Evolutionary conservation across 352 stramenopile species (phyloP), one percentile per base, ranked within the genome.

Genomic region (Peronospora farinosa): DNA sequence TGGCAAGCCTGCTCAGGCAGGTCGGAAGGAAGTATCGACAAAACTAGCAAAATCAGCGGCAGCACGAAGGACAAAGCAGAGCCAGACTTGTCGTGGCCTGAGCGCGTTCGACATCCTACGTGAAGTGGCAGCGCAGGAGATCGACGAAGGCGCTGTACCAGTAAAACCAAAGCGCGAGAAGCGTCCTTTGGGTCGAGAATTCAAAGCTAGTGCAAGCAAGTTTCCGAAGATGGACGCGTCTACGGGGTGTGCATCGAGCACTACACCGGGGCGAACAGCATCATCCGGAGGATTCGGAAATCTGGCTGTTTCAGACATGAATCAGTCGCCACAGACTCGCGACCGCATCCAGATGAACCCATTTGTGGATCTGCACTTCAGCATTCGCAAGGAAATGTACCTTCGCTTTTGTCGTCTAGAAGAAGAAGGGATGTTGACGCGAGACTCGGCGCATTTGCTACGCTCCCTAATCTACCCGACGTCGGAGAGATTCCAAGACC

Each of bases 381-480:
- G 64, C 47, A 88, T 91, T 44, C 79, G 82, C 28, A 88, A 91
- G 62, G 82, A 92, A 50, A 92, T 92, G 82, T 92, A 92, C 40
- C 44, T 90, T 44, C 69, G 74, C 16, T 88, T 92, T 51, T 92
- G 82, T 40, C 57, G 69, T 27, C 57, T 92, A 19, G 82, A 92
- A 50, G 80, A 92, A 31, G 74, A 88, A 23, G 72, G 78, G 0
- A 71, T 84, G 48, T 32, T 92, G 16, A 71, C 74, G 28, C 67
- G 72, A 12, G 82, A 92, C 40, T 77, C 72, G 15, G 82, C 82
- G 12, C 78, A 88, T 57, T 38, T 87, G 49, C 60, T 92, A 43
- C 78, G 79, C 12, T 72, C 75, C 40, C 69, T 89, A 40, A 91
- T 89, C 51, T 88, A 89, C 46, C 82, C 82, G 54, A 90, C 82